phyloP scores from a whole-genome alignment of 148 eudicot genomes.

The Amaranthus cruentus region DNA sequence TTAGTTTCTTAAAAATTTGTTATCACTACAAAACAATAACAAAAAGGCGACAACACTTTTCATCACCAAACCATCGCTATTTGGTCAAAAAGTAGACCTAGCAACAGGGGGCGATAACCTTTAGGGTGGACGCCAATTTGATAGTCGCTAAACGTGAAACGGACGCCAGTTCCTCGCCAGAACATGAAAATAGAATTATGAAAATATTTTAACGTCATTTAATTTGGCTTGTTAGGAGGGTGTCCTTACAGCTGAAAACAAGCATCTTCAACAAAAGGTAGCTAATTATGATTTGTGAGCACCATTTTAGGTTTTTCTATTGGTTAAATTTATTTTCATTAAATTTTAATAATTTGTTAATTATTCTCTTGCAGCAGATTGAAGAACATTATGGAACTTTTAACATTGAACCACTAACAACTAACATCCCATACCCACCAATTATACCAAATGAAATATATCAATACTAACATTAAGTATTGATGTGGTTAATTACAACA shows the following conservation, averaged over 20 bases:
- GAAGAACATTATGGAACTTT: conserved; percentile 46
- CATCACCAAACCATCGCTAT: no score
- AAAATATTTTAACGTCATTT: neutral
- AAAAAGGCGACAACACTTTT: no score
- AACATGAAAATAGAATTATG: no score
- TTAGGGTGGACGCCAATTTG: no score
- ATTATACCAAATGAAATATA: conserved; percentile 50
- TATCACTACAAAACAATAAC: no score
- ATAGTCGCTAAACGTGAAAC: no score
- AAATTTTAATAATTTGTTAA: no score
- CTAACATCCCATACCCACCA: conserved; percentile 44
- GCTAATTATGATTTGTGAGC: neutral
- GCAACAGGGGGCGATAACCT: no score
- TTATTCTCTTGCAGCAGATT: conserved; percentile 30
- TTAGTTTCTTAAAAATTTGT: no score
- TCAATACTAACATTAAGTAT: conserved; percentile 31
- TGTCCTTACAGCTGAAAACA: conserved; percentile 66
- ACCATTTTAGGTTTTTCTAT: neutral
- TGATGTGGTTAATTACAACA: neutral
- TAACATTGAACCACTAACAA: conserved; percentile 37
- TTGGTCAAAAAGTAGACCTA: no score
- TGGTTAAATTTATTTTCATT: neutral
- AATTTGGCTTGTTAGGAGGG: conserved; percentile 48
- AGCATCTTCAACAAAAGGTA: conserved; percentile 79
- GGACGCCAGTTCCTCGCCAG: no score